phyloP scores from a whole-genome alignment of 495 filamentous ascomycete genomes.

The Talaromyces liani region DNA sequence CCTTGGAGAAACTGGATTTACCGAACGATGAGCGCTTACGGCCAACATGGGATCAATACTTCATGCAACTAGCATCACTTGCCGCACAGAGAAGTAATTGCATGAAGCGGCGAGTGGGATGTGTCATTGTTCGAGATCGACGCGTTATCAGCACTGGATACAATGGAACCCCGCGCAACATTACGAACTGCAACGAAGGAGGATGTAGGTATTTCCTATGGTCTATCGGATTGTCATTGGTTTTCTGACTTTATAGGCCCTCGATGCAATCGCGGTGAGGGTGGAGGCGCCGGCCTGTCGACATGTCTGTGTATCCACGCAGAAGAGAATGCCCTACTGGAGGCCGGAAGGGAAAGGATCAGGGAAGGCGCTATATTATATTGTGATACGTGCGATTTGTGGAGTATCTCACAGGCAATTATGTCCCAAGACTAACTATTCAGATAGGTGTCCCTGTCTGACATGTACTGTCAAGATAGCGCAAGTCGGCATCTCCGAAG shows the following conservation, averaged over 20 bases:
- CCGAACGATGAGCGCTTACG: conserved; percentile 71
- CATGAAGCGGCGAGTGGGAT: conserved; percentile 95
- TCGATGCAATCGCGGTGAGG: conserved; percentile 69
- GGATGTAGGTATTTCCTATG: conserved; percentile 53
- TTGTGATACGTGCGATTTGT: conserved; percentile 65
- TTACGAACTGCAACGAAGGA: conserved; percentile 87
- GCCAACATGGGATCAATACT: conserved; percentile 96
- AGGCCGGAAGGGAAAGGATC: conserved; percentile 87
- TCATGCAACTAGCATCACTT: conserved; percentile 90
- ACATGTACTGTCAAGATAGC: conserved; percentile 98
- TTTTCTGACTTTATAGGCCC: conserved; percentile 34
- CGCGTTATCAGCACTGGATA: conserved; percentile 95
- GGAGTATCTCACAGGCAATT: background rate
- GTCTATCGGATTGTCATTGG: background rate
- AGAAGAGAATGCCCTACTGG: conserved; percentile 92
- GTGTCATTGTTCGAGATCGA: conserved; percentile 82
- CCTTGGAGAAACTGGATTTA: conserved; percentile 63
- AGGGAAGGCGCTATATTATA: conserved; percentile 74
- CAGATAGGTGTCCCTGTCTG: conserved; percentile 72
- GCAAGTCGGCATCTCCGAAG: conserved; percentile 90
- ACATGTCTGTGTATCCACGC: conserved; percentile 95
- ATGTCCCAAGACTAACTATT: background rate
- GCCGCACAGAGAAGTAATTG: conserved; percentile 91
- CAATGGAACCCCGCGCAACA: conserved; percentile 84
- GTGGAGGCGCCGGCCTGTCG: conserved; percentile 62